Conservation (phyloP, 345 rosid species). For the Gossypium turneri region DNA sequence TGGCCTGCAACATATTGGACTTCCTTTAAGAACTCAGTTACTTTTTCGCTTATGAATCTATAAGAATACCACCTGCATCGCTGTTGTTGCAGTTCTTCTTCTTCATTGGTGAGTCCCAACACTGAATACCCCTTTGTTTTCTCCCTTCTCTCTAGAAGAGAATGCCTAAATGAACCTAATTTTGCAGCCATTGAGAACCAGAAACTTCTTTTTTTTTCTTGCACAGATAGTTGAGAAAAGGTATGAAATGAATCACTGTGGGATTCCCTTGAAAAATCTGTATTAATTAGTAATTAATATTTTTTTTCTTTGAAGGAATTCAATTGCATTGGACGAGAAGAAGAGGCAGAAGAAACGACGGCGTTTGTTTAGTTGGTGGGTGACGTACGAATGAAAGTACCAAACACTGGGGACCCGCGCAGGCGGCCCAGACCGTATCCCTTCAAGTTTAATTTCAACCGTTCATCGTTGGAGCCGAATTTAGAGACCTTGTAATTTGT, state of each 20-base stretch:
- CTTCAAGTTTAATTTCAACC: not conserved
- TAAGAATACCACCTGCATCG: conserved; percentile 32
- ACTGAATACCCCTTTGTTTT: conserved; percentile 43
- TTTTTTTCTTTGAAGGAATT: not conserved
- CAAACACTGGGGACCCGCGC: not conserved
- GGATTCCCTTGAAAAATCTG: not conserved
- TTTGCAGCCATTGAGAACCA: conserved; percentile 39
- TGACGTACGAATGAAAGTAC: not conserved
- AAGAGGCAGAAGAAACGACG: not conserved
- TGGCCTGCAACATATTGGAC: conserved; percentile 36
- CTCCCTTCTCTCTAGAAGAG: conserved; percentile 37
- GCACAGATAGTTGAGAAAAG: not conserved
- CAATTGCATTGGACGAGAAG: not conserved
- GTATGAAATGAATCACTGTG: not conserved
- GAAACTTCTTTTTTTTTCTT: not conserved
- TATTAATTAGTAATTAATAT: not conserved
- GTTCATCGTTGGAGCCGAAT: not conserved
- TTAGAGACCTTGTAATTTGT: not conserved
- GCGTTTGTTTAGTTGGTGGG: not conserved
- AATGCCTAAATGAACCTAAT: conserved; percentile 44
- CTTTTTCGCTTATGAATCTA: conserved; percentile 23
- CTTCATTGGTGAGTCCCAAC: conserved; percentile 31
- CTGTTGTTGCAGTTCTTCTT: conserved; percentile 4
- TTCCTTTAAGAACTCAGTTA: conserved; percentile 23
- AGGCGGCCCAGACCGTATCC: not conserved